A percentile compares a stretch with the other conserved stretches of the same genome.
Conservation (phyloP, 441 rosid species). For the Adansonia madagascariensis region DNA sequence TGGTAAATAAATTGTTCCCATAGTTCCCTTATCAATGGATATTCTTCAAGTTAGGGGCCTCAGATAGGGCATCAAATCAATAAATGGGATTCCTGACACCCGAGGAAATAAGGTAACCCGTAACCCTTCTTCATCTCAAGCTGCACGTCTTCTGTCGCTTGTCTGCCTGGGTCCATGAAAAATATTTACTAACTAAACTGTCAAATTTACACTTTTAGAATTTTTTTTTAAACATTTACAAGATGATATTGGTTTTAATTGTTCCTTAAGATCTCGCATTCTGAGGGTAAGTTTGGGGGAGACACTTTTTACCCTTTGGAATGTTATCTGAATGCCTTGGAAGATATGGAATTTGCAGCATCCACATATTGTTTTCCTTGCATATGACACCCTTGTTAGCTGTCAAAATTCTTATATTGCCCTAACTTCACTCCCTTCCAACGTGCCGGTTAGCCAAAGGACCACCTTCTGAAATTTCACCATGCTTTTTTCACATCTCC, state of each 20-base stretch:
- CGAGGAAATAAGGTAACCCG: background rate
- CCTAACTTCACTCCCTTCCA: slow-evolving; percentile 19
- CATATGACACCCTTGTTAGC: slow-evolving; percentile 20
- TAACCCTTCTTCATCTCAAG: background rate
- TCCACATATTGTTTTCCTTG: too few relatives aligned
- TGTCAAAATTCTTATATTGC: slow-evolving; percentile 45
- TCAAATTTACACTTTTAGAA: background rate
- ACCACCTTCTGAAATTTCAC: slow-evolving; percentile 28
- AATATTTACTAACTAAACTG: background rate
- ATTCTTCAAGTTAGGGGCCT: background rate
- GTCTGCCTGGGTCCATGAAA: background rate
- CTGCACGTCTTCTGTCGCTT: background rate
- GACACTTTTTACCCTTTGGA: too few relatives aligned
- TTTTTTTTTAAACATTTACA: background rate
- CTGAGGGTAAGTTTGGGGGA: background rate
- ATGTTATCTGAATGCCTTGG: too few relatives aligned
- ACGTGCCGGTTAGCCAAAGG: slow-evolving; percentile 28
- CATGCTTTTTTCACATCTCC: background rate
- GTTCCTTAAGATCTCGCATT: background rate
- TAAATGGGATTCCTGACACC: background rate
- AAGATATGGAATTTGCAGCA: too few relatives aligned
- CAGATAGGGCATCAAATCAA: background rate
- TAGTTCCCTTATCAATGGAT: background rate
- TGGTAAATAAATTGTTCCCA: background rate
- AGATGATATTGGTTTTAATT: background rate